Evolutionary conservation across 139 green algal genomes (phyloP).

Genomic region (Chlorella sorokiniana): DNA sequence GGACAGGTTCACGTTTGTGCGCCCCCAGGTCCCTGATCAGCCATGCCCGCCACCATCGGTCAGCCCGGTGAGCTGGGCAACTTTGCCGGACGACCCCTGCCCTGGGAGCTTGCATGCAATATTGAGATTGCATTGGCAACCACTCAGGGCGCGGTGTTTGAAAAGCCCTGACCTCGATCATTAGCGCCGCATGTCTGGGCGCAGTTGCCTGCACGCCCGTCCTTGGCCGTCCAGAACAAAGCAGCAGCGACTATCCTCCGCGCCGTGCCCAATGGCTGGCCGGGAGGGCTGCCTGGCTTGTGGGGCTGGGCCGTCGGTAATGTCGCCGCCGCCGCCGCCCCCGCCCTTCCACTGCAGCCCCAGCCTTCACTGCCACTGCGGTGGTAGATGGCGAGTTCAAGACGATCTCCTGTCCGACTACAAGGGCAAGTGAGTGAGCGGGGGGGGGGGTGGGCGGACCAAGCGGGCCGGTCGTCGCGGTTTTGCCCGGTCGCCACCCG

Average conservation of each 20-base stretch:
- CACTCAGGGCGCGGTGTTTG: too few relatives aligned
- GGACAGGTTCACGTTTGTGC: too few relatives aligned
- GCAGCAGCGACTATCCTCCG: too few relatives aligned
- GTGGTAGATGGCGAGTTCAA: slow-evolving; percentile 51
- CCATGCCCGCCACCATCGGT: slow-evolving; percentile 11
- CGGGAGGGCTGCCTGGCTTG: too few relatives aligned
- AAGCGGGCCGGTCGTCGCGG: not conserved
- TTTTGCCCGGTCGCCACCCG: not conserved
- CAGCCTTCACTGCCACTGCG: slow-evolving; percentile 34
- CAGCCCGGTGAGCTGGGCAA: slow-evolving; percentile 5
- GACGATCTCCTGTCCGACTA: slow-evolving; percentile 38
- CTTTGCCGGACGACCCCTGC: not conserved
- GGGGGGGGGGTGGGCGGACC: not conserved
- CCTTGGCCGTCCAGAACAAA: too few relatives aligned
- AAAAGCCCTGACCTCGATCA: too few relatives aligned
- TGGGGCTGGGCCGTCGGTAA: not conserved
- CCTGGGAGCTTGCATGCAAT: not conserved
- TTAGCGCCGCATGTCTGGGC: too few relatives aligned
- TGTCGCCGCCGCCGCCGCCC: not conserved
- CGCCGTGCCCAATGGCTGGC: not conserved
- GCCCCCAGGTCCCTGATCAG: not conserved
- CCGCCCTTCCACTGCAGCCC: slow-evolving; percentile 19
- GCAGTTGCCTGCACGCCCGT: too few relatives aligned
- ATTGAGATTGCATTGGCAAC: too few relatives aligned
- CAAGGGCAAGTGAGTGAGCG: slow-evolving; percentile 52